phyloP scores from a whole-genome alignment of 768 basidiomycete genomes.

The Suillus lakei region DNA sequence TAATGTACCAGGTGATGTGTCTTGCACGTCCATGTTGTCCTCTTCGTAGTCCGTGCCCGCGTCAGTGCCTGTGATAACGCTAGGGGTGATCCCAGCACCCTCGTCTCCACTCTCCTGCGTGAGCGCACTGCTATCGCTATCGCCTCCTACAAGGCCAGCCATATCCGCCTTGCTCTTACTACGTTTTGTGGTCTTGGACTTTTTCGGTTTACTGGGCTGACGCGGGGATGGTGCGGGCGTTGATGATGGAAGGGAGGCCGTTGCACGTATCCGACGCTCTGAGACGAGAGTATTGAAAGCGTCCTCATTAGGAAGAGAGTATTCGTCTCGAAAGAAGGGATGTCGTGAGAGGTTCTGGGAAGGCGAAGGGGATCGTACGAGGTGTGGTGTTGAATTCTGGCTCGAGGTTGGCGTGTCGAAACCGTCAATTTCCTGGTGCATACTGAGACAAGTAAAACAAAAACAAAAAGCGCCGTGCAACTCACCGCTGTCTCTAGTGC shows the following conservation, averaged over 20 bases:
- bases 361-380: constrained; percentile 69
- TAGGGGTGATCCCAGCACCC: constrained; percentile 58
- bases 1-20: constrained; percentile 59
- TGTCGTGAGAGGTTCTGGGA: constrained; percentile 69
- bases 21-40: constrained; percentile 63
- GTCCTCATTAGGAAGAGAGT: constrained; percentile 60
- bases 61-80: constrained; percentile 74
- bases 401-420: constrained; percentile 50
- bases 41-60: constrained; percentile 74
- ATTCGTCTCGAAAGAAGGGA: constrained; percentile 79
- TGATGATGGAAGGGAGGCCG: constrained; percentile 55
- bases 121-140: constrained; percentile 84
- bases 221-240: constrained; percentile 63
- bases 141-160: constrained; percentile 78
- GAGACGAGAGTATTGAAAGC: constrained; percentile 62
- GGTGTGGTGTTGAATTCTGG: constrained; percentile 46
- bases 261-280: constrained; percentile 64
- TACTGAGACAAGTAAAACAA: constrained; percentile 6
- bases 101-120: constrained; percentile 87
- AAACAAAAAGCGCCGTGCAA: constrained; percentile 17
- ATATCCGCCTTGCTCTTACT: constrained; percentile 53
- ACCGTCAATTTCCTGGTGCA: constrained; percentile 47
- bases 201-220: constrained; percentile 39
- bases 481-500: constrained; percentile 73
- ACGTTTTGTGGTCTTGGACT: constrained; percentile 53